Conservation (phyloP, 1,139 yeast species). For the Magnusiomyces paraingens region DNA sequence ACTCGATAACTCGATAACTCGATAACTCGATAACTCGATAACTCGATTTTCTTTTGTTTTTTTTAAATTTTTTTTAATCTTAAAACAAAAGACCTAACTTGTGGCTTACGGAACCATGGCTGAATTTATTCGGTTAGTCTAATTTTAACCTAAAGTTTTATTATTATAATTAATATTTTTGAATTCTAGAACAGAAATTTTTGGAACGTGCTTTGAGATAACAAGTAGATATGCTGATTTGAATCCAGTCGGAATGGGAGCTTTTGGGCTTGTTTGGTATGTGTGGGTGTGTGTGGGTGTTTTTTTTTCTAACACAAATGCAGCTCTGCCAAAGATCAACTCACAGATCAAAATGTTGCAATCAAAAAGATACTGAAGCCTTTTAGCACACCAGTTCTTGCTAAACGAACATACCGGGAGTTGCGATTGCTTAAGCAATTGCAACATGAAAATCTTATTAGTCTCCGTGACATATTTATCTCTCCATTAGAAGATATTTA, state of each 20-base stretch:
- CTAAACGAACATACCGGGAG: slow-evolving; percentile 94
- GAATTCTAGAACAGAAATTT: slow-evolving; percentile 41
- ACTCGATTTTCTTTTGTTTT: background rate
- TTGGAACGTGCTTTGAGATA: slow-evolving; percentile 57
- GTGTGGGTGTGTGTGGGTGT: slow-evolving; percentile 15
- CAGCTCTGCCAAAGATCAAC: slow-evolving; percentile 79
- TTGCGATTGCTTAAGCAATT: slow-evolving; percentile 86
- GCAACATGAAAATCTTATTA: slow-evolving; percentile 89
- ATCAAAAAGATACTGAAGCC: slow-evolving; percentile 98
- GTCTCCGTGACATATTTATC: slow-evolving; percentile 87
- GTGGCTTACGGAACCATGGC: slow-evolving; percentile 21
- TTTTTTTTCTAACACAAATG: background rate
- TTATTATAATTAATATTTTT: slow-evolving; percentile 17
- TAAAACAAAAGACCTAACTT: background rate
- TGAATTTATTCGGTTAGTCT: slow-evolving; percentile 26
- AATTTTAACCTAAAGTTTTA: background rate
- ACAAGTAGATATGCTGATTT: slow-evolving; percentile 84
- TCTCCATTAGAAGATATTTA: slow-evolving; percentile 95
- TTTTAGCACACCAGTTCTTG: slow-evolving; percentile 86
- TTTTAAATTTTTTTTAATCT: slow-evolving; percentile 1
- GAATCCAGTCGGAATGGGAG: slow-evolving; percentile 99
- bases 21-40: background rate
- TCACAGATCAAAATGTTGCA: slow-evolving; percentile 91
- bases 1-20: background rate
- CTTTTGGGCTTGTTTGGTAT: slow-evolving; percentile 87